Percentiles rank a stretch among this genome's conserved stretches.
Conservation (phyloP, 768 basidiomycete genomes). For the Boletus eberwhitei region DNA sequence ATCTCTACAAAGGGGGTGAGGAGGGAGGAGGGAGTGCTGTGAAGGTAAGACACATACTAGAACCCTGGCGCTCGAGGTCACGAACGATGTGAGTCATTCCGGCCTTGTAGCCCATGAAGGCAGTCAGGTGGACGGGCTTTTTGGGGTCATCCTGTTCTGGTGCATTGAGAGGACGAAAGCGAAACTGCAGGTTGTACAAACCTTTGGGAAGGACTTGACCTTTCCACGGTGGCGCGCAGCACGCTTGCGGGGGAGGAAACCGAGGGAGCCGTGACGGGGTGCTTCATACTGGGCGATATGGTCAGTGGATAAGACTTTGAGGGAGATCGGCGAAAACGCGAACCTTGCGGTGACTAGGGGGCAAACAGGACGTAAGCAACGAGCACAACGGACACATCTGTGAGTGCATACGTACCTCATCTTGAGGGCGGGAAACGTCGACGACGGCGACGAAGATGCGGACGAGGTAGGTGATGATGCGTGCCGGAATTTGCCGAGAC, state of each 20-base stretch:
- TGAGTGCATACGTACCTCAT: constrained; percentile 55
- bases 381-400: background rate
- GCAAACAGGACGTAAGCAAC: background rate
- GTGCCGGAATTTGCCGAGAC: constrained; percentile 24
- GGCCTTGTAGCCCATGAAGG: constrained; percentile 99
- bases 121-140: constrained; percentile 98
- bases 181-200: constrained; percentile 33
- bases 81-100: constrained; percentile 99
- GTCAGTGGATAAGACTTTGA: constrained; percentile 12
- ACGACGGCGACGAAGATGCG: constrained; percentile 7
- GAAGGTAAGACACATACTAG: constrained; percentile 63
- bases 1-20: constrained; percentile 64
- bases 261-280: constrained; percentile 96
- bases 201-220: constrained; percentile 99
- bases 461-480: background rate
- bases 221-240: constrained; percentile 97
- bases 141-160: constrained; percentile 89
- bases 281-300: constrained; percentile 78
- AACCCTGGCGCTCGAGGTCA: constrained; percentile 98
- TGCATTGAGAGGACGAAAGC: constrained; percentile 5
- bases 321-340: constrained; percentile 22
- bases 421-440: constrained; percentile 37
- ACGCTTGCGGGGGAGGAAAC: constrained; percentile 95
- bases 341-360: constrained; percentile 83
- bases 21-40: background rate